Base-by-base conservation (phyloP, 495 filamentous ascomycete genomes). In the Penicillium coprophilum region DNA sequence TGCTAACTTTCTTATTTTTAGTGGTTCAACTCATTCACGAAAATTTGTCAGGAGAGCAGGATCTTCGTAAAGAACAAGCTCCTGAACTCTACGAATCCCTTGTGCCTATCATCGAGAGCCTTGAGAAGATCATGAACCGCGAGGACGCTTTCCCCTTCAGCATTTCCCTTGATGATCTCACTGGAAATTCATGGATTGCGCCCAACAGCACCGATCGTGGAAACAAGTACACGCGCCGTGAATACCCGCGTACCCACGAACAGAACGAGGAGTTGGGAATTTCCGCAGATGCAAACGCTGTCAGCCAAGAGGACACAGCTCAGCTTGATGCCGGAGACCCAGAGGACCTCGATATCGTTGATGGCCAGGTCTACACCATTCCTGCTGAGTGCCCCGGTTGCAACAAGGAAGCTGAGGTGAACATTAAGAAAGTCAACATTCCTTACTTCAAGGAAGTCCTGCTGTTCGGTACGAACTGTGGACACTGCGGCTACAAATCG, bases 131-230 rank as follows among this genome's bases (percentile, higher is more conserved):
- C 80, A 67, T 93, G 17, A 81, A 81, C 11, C 85, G 90, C 13
- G 77, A 84, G 9, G 77, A 83, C 9, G 81, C 77, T 2, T 92
- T 93, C 65, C 94, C 95, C n/a, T 96, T 97, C 77, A 85, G 87
- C 7, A 73, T 97, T 31, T 83, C 81, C 11, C 69, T 96, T 31
- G 90, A 99, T 68, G 94, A 99, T 63, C 88, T 88, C 2, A 89
- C 92, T 4, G 94, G 94, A n/a, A 99, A 99, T 78, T 95, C 90
- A 4, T 97, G 89, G 83, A 95, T 99, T 63, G 91, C 96, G 47
- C 94, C 94, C 30, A 87, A 88, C 57, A 81, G 87, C 53, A 74
- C 81, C 39, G 89, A 93, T 63, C 74, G 71, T 31, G 74, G 68
- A 48, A 86, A 84, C 46, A 97, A 96, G 71, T 97, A 92, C 83